Conservation (phyloP, 2,329 filamentous ascomycete species). For the Aspergillus persii region DNA sequence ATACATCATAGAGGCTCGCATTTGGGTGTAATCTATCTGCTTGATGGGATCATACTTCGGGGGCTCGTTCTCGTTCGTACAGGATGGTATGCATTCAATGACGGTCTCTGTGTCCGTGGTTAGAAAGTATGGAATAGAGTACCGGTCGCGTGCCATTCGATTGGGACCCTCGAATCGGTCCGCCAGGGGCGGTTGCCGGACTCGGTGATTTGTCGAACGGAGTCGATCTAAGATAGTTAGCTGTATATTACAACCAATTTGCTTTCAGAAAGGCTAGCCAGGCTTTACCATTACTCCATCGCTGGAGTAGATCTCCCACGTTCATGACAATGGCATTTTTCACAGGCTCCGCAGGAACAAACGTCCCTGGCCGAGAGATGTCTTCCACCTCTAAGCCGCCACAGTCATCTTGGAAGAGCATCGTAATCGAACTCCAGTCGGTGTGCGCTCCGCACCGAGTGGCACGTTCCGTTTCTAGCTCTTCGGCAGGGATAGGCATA, state of each 20-base stretch:
- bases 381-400: slow-evolving; percentile 54
- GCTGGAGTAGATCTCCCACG: slow-evolving; percentile 50
- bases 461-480: slow-evolving; percentile 43
- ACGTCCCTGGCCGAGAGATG: slow-evolving; percentile 37
- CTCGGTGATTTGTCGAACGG: slow-evolving; percentile 55
- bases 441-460: slow-evolving; percentile 54
- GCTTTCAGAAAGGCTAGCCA: background rate
- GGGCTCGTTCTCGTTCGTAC: slow-evolving; percentile 42
- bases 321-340: slow-evolving; percentile 49
- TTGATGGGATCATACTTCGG: slow-evolving; percentile 54
- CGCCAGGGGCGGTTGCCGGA: slow-evolving; percentile 45
- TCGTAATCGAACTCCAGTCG: slow-evolving; percentile 54
- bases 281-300: slow-evolving; percentile 49
- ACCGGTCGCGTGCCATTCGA: slow-evolving; percentile 51
- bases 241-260: too few relatives aligned
- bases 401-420: slow-evolving; percentile 55
- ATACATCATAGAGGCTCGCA: slow-evolving; percentile 31
- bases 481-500: slow-evolving; percentile 47
- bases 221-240: slow-evolving; percentile 42
- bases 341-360: slow-evolving; percentile 41
- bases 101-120: slow-evolving; percentile 49
- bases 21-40: slow-evolving; percentile 36
- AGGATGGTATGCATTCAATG: slow-evolving; percentile 54
- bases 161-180: slow-evolving; percentile 39
- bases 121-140: slow-evolving; percentile 62